Evolutionary conservation across 2,329 filamentous ascomycete genomes (phyloP), one percentile per base, ranked within the genome.

Genomic region (Trichoderma oligosporum): DNA sequence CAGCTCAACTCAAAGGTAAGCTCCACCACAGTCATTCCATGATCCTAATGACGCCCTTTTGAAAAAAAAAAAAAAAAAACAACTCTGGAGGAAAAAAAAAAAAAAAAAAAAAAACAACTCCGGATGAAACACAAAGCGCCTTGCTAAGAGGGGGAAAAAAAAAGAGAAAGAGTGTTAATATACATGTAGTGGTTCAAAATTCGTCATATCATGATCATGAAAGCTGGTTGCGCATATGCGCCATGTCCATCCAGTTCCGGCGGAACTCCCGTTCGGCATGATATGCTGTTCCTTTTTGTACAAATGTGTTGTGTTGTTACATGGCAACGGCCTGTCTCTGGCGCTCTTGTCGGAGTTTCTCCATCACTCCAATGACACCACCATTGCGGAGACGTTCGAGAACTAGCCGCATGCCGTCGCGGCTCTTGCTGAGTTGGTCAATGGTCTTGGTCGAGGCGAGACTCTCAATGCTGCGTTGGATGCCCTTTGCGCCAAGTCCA

Each of bases 351-450:
- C 81, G 76, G 62, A 81, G 73, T 48, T 80, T 76, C 68, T 85
- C 82, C 31, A 85, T 70, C 27, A 84, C 80, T 36, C 80, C 79
- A 56, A 83, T 79, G 57, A 83, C 77, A 27, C 81, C 80, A 38
- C 78, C 82, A 69, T 82, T 81, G 46, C 82, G 78, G 52, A 85
- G 74, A 46, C 89, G 78, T 71, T 91, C 87, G 20, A 94, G 78
- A 7, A 94, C 89, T 35, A 92, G 83, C 57, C 83, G 85, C 89
- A 94, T 93, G 47, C 89, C 89, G 69, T 92, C 87, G 48, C 87
- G 84, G 64, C 88, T 89, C 75, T 92, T 92, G 51, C 86, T 85
- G 65, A 93, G 80, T 68, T 89, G 88, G 65, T 88, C 86, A 62
- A 87, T 82, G 4, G 89, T 91, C 68, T 89, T 87, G 67, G 85